Evolutionary conservation across 2,329 filamentous ascomycete genomes (phyloP), one percentile per base, ranked within the genome.

Genomic region (Eutypella sp.): DNA sequence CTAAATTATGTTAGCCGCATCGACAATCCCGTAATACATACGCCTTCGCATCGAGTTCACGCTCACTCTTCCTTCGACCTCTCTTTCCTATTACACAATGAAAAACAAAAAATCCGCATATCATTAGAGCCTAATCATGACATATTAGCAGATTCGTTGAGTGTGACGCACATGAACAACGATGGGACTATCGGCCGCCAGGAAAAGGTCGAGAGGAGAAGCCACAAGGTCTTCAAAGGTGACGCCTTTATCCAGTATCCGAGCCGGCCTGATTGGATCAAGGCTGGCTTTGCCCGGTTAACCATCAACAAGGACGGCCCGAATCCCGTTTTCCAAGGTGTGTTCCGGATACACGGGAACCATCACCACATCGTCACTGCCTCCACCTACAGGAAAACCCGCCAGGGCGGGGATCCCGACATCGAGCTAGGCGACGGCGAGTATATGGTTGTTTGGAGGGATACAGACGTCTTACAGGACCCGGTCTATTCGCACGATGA

Each of bases 51-150:
- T 63, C 82, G 85, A 48, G 81, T 96, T 40, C 84, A 93, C 61
- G 84, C 90, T 41, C 73, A 87, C 46, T 92, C 90, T 13, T 73
- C 81, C 19, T 99, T 99, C 66, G 88, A 96, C 58, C 72, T 99
- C 50, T 84, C 81, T 24, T 96, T 99, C 64, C 74, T 81, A 47
- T 71, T 96, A 29, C 82, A 87, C 59, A 72, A 79, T 49, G 75
- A 78, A 44, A 71, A 77, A 49, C 78, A 90, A 52, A 79, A 82
- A 55, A 74, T 97, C 58, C 88, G 89, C 54, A 77, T 99, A 43
- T 78, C 80, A 45, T 77, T 99, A 41, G 84, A 93, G 63, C 93
- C 93, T 4, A 97, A 97, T 64, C 82, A 95, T 70, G 89, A 97
- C 67, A 83, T 97, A 47, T 74, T 99, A 39, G 79, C 85, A 45